These are phyloP conservation scores for Trypanosoma mega DNA, from an alignment of 208 protist species.

Conservation along the genomic window DNA sequence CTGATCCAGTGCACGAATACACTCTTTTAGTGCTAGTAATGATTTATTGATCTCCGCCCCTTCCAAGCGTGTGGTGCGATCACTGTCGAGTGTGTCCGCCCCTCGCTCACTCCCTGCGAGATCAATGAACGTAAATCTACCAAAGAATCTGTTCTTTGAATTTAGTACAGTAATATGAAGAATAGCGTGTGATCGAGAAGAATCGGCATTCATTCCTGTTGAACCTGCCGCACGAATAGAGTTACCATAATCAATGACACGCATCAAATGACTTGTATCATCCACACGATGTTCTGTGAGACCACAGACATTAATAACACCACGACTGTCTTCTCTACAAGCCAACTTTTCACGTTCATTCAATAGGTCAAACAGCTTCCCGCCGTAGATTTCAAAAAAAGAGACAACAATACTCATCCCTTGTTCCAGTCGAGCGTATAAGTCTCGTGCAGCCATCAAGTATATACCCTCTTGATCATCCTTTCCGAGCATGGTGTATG, in stretches of 20 bases:
- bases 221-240: conserved; percentile 59
- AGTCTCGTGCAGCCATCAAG: conserved; percentile 76
- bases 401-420: conserved; percentile 46
- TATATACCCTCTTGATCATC: conserved; percentile 65
- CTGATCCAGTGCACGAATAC: conserved; percentile 96
- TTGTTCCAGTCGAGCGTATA: conserved; percentile 57
- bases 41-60: conserved; percentile 99
- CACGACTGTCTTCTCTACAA: conserved; percentile 94
- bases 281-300: conserved; percentile 60
- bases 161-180: conserved; percentile 88
- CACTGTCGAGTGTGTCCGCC: conserved; percentile 94
- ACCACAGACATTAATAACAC: conserved; percentile 91
- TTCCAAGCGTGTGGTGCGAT: conserved; percentile 95
- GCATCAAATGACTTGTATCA: conserved; percentile 62
- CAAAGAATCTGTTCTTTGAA: conserved; percentile 55
- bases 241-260: conserved; percentile 68
- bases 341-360: conserved; percentile 80
- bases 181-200: conserved; percentile 90
- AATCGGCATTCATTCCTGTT: conserved; percentile 53
- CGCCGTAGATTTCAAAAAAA: conserved; percentile 93
- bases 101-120: conserved; percentile 98
- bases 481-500: conserved; percentile 57
- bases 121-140: conserved; percentile 99
- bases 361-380: conserved; percentile 90
- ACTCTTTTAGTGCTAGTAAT: conserved; percentile 98